These are phyloP conservation scores for Micractinium sp. DNA, from an alignment of 139 green algal species.

Conservation along the genomic window DNA sequence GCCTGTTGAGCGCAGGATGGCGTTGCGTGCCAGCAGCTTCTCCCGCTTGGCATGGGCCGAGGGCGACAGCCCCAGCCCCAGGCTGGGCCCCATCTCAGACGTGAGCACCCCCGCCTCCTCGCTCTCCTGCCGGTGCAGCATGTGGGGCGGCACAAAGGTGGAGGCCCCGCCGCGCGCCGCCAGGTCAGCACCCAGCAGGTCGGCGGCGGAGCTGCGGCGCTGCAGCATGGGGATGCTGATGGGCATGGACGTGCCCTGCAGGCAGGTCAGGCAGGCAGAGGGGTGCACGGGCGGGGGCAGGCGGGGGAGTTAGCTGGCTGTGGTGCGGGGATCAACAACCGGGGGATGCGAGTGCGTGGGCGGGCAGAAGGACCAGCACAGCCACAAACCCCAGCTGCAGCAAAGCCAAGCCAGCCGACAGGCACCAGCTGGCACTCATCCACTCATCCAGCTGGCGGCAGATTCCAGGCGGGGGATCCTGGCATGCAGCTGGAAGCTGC, in stretches of 20 bases:
- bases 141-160: constrained; percentile 59
- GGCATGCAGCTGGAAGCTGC: no score
- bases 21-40: constrained; percentile 56
- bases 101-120: background rate
- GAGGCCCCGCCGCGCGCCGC: constrained; percentile 18
- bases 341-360: no score
- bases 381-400: no score
- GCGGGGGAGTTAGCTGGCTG: background rate
- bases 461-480: no score
- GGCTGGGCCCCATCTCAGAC: background rate
- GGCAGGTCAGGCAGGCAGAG: background rate
- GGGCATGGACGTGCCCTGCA: constrained; percentile 59
- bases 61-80: constrained; percentile 42
- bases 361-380: no score
- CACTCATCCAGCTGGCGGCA: no score
- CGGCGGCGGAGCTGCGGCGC: constrained; percentile 15
- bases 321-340: no score
- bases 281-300: background rate
- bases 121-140: constrained; percentile 35
- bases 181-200: background rate
- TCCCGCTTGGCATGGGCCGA: constrained; percentile 50
- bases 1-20: constrained; percentile 61
- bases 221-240: constrained; percentile 64
- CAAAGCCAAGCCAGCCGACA: background rate
- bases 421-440: background rate